These are phyloP conservation scores for Kitagawia praeruptora DNA, from an alignment of 129 eudicot genomes.

Conservation along the genomic window DNA sequence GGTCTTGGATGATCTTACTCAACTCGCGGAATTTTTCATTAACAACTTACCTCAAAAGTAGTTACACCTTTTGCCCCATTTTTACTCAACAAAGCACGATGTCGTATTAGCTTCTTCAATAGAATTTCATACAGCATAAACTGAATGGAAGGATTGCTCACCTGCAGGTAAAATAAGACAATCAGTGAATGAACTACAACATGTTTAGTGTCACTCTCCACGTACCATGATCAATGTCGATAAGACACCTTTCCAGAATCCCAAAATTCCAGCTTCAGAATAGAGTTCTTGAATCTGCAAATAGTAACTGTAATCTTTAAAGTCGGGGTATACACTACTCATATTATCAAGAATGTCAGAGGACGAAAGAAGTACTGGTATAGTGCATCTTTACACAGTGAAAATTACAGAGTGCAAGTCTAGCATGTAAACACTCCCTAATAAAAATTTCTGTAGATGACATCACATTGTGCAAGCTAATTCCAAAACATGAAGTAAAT, in stretches of 20 bases:
- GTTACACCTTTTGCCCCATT: constrained; percentile 57
- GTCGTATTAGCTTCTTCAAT: constrained; percentile 71
- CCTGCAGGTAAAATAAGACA: constrained; percentile 36
- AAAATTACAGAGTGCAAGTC: not conserved
- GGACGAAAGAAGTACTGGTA: not conserved
- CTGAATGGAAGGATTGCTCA: constrained; percentile 95
- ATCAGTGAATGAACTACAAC: constrained; percentile 23
- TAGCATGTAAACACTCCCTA: not conserved
- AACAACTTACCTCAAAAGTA: constrained; percentile 82
- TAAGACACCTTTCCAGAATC: constrained; percentile 97
- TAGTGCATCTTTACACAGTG: not conserved
- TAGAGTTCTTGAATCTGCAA: constrained; percentile 85
- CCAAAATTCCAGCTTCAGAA: constrained; percentile 81
- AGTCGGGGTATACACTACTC: not conserved
- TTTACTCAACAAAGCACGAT: constrained; percentile 39
- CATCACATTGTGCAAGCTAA: not conserved
- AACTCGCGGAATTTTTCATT: constrained; percentile 30
- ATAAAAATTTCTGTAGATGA: not conserved
- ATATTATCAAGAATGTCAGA: not conserved
- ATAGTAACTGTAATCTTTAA: constrained; percentile 11
- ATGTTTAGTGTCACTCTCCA: constrained; percentile 23
- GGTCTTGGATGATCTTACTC: constrained; percentile 21
- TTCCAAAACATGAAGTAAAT: not conserved
- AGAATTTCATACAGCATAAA: constrained; percentile 95
- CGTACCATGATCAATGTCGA: constrained; percentile 92